Evolutionary conservation across 371 early-diverging fungal species (phyloP), one percentile per base, ranked within the genome.

Genomic region (Mucor indicus): DNA sequence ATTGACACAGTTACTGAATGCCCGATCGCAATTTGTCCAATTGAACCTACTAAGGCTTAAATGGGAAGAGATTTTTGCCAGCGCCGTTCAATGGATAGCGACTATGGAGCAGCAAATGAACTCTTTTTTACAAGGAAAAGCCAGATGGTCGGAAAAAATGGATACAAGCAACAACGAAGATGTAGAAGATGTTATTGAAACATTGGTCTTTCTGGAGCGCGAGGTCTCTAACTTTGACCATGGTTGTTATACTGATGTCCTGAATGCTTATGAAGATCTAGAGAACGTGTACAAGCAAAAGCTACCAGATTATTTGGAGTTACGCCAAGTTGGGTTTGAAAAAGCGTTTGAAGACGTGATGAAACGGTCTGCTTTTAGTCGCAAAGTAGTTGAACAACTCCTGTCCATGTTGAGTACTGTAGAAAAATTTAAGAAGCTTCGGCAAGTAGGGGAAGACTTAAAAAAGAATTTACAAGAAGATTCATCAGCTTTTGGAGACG

Each of bases 231-330:
- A 67, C 38, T 77, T 70, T 35, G 69, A 77, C 38, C 55, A 56
- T 35, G 69, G 53, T 2, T 29, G 32, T 2, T 77, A 75, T 30
- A 50, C 72, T 4, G 54, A 67, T 1, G 62, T 70, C 0, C 22
- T 67, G 38, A 68, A 75, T 30, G 59, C 66, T 0, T 77, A 72
- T 47, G 72, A 79, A 48, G 75, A 75, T 35, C 61, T 76, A 51
- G 71, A 75, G 15, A 64, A 67, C 16, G 16, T 65, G 2, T 46
- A 38, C 9, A 36, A 40, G 1, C 43, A 45, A 7, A 17, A 27
- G 5, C 21, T 79, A 13, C 77, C 80, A 0, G 69, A 70, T 9
- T 58, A 75, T 53, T 52, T 80, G 8, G 57, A 73, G 19, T 47
- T 43, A 17, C 66, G 74, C 13, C 76, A 80, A 51, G 46, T 63